Conservation (phyloP, 2,329 filamentous ascomycete species). For the Cordyceps fumosorosea region DNA sequence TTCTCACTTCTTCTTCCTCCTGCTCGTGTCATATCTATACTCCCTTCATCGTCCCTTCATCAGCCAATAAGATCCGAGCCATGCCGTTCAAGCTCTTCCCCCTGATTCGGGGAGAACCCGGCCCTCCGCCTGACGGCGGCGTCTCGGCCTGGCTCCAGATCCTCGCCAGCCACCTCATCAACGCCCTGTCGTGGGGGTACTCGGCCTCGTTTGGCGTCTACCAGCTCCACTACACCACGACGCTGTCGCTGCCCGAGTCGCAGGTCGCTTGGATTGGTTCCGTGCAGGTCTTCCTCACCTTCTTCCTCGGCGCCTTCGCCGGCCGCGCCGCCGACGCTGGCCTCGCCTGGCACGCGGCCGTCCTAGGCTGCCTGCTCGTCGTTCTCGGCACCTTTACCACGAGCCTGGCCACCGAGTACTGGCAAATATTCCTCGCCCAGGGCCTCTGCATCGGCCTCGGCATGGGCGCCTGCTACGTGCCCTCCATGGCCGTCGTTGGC, state of each 20-base stretch:
- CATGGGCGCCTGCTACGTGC: slow-evolving; percentile 46
- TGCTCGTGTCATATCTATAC: too few relatives aligned
- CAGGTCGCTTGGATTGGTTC: slow-evolving; percentile 44
- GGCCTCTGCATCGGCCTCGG: slow-evolving; percentile 52
- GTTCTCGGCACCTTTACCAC: slow-evolving; percentile 39
- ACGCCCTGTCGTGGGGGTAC: too few relatives aligned
- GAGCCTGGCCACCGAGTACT: slow-evolving; percentile 33
- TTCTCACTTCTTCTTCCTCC: too few relatives aligned
- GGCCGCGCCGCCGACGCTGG: slow-evolving; percentile 38
- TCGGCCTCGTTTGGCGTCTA: slow-evolving; percentile 28
- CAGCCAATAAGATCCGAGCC: too few relatives aligned
- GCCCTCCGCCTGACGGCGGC: too few relatives aligned
- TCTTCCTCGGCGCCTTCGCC: slow-evolving; percentile 33
- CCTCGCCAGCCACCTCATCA: too few relatives aligned
- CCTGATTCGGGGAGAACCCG: too few relatives aligned
- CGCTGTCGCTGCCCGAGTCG: slow-evolving; percentile 26
- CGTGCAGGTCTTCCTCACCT: slow-evolving; percentile 38
- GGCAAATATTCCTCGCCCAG: slow-evolving; percentile 45
- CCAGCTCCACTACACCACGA: slow-evolving; percentile 31
- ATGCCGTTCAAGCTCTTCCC: too few relatives aligned
- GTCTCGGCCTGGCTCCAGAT: too few relatives aligned
- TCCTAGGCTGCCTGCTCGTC: slow-evolving; percentile 35
- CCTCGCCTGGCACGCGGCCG: slow-evolving; percentile 28
- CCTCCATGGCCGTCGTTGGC: slow-evolving; percentile 46
- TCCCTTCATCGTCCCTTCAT: too few relatives aligned